A percentile compares a stretch with the other conserved stretches of the same genome.
Conservation (phyloP, 2,329 filamentous ascomycete species). For the Talaromyces rugulosus region DNA sequence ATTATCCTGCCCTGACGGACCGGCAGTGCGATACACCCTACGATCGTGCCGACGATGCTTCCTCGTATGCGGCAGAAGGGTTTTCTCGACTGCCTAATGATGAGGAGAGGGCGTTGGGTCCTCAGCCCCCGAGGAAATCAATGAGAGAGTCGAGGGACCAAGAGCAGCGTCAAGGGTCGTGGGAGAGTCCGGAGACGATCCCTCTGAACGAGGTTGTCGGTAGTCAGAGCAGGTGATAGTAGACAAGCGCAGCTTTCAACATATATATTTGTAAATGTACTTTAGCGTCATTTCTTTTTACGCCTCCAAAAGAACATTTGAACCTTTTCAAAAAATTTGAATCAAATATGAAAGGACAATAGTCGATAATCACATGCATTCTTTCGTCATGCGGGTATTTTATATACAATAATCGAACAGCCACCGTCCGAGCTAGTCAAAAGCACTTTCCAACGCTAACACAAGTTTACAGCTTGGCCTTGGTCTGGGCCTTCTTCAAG, state of each 20-base stretch:
- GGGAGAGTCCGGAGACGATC: background rate
- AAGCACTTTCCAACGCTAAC: background rate
- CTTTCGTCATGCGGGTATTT: constrained; percentile 2
- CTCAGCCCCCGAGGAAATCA: background rate
- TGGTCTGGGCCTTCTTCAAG: constrained; percentile 78
- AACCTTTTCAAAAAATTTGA: background rate
- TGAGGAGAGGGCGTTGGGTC: constrained; percentile 26
- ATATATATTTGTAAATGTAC: background rate
- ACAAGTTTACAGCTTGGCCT: constrained; percentile 69
- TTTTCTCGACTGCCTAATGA: constrained; percentile 27
- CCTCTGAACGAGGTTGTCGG: constrained; percentile 3
- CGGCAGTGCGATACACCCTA: constrained; percentile 51
- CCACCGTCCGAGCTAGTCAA: background rate
- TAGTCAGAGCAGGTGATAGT: background rate
- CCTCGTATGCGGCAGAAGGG: background rate
- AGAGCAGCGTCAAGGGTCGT: background rate
- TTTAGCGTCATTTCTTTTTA: too few species aligned
- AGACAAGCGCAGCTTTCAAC: background rate
- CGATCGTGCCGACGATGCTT: constrained; percentile 15
- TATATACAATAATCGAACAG: constrained; percentile 5
- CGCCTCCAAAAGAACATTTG: background rate
- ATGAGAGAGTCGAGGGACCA: background rate
- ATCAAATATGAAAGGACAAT: background rate
- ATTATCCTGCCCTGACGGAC: constrained; percentile 54
- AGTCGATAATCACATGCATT: background rate